Percentiles rank a stretch among this genome's conserved stretches.
Conservation (phyloP, 208 protist genomes). For the Crithidia acanthocephali region DNA sequence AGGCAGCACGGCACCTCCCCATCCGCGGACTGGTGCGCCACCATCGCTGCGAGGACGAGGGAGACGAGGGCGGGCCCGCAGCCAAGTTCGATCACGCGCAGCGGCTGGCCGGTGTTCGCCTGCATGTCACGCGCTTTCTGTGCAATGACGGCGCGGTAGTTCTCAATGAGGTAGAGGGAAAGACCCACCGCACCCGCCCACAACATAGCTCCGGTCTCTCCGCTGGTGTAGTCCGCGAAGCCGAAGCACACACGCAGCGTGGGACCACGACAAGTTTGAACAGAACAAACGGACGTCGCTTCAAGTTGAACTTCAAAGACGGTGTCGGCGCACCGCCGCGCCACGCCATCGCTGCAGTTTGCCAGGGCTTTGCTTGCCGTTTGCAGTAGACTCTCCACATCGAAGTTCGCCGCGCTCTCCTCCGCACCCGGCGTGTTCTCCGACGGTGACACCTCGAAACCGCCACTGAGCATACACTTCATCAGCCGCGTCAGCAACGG, state of each 20-base stretch:
- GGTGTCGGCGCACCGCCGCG: constrained; percentile 43
- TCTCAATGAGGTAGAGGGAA: constrained; percentile 47
- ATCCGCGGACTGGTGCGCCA: not conserved
- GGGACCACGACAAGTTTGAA: not conserved
- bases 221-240: constrained; percentile 59
- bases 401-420: not conserved
- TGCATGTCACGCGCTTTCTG: not conserved
- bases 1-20: constrained; percentile 22
- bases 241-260: constrained; percentile 45
- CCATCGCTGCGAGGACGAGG: constrained; percentile 33
- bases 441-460: constrained; percentile 9
- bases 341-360: constrained; percentile 50
- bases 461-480: constrained; percentile 31
- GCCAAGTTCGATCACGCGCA: constrained; percentile 56
- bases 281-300: not conserved
- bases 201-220: constrained; percentile 58
- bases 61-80: constrained; percentile 60
- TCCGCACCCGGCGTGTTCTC: not conserved
- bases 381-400: constrained; percentile 33
- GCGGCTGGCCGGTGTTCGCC: not conserved
- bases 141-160: constrained; percentile 16
- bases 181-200: constrained; percentile 67
- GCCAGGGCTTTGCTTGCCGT: constrained; percentile 32
- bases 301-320: constrained; percentile 26
- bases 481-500: constrained; percentile 42